Evolutionary conservation across 2,329 filamentous ascomycete genomes (phyloP), one percentile per base, ranked within the genome.

Genomic region (Exophiala aquamarina): DNA sequence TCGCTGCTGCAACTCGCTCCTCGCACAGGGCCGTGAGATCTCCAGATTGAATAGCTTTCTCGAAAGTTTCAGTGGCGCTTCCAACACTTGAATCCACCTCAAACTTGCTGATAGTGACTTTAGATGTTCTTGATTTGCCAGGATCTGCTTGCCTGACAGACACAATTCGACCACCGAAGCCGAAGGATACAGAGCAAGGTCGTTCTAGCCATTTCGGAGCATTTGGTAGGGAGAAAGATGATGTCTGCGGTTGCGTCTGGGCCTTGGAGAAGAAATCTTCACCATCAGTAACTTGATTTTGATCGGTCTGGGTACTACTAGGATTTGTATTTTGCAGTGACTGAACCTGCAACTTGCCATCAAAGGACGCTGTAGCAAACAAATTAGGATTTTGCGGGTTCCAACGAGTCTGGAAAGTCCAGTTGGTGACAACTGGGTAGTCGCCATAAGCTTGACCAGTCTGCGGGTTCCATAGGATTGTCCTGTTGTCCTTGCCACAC

Each of bases 371-470:
- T 14, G 93, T 97, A 14, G 94, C 94, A 40, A 92, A 89, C 48
- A 98, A 76, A 63, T 84, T 88, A 9, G 93, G 92, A 67, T 98
- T 95, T 59, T 88, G 84, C 21, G 93, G 93, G 66, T 95, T 91
- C 79, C 94, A 97, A 53, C 86, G 82, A 4, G 93, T 95, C 65
- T 92, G 84, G 74, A 98, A 98, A 4, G 91, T 95, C 92, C 93
- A 98, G 69, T 97, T 98, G n/a, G 92, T 96, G 44, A 95, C 91
- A 61, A 96, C 89, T 3, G 92, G 91, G 63, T 97, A 92, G 69
- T 97, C 92, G 56, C 94, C 93, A 55, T 90, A 86, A 10, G 81
- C 77, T 64, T 93, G 83, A 43, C 92, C 92, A 2, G 87, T 95
- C 62, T 93, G 87, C 1, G 93, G 89, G 68, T 97, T 97, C 93